Base-by-base conservation (phyloP, 331 rosid species). In the Saraca asoca region DNA sequence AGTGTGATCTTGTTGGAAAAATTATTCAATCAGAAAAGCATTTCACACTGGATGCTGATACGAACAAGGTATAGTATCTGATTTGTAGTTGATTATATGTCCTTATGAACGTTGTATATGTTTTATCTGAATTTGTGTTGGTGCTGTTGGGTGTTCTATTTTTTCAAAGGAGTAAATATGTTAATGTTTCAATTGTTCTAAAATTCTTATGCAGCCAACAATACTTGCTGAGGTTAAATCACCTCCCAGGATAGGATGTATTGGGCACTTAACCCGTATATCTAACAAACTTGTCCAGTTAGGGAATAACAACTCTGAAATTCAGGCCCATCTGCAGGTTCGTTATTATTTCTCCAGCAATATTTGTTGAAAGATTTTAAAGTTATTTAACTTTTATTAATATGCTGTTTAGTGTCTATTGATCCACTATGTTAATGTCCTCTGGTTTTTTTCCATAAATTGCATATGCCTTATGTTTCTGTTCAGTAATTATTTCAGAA, bases 211-310 rank as follows among this genome's bases (percentile, higher is more conserved):
- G 87, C 91, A 94, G 99, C 96, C 99, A 71, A 86, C 99, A 18
- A 54, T 72, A 64, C 81, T 91, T 62, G 87, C 83, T 43, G 95
- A 85, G 76, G 89, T 85, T 68, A 94, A 87, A 73, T 49, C 78
- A 12, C 81, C 82, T 10, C 95, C 97, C 62, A 88, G 93, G 84
- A 83, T 94, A 71, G 99, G 99, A 56, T 78, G 72, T 84, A 85
- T 94, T 64, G 99, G 99, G 54, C 99, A 94, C 79, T 69, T 94
- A 71, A 94, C 99, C n/a, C 97, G 90, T 17, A 82, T 94, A 63
- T 85, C 96, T 57, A 94, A 94, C 88, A 94, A 91, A 78, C 85
- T 94, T 62, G 68, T 86, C 76, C 95, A 86, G 78, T 75, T 86
- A 59, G 99, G 82, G 59, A 94, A 83, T 68, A 82, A 73, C 78